These are phyloP conservation scores for Podospora pseudoanserina DNA, from an alignment of 495 filamentous ascomycete species.

Conservation along the genomic window DNA sequence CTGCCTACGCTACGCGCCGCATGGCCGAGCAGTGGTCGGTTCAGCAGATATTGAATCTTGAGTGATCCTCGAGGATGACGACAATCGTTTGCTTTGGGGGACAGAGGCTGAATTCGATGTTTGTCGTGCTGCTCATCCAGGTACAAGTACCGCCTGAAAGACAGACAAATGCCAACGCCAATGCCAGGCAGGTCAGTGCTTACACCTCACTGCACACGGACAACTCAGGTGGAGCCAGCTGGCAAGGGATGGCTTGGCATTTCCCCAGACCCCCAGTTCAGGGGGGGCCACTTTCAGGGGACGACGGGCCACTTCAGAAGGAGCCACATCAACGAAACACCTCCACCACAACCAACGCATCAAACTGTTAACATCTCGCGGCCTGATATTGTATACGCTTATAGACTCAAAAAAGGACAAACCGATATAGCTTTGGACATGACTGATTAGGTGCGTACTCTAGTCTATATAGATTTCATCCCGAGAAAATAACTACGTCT, in stretches of 20 bases:
- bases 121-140: slow-evolving; percentile 12
- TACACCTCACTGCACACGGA: background rate
- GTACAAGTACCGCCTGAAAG: slow-evolving; percentile 5
- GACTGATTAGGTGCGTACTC: background rate
- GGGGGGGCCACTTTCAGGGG: background rate
- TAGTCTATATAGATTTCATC: background rate
- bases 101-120: slow-evolving; percentile 14
- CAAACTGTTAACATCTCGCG: background rate
- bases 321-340: background rate
- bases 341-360: background rate
- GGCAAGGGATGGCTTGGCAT: slow-evolving; percentile 13
- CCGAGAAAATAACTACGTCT: background rate
- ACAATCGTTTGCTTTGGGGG: slow-evolving; percentile 4
- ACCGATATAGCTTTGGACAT: background rate
- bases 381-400: background rate
- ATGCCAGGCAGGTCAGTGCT: slow-evolving; percentile 10
- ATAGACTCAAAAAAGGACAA: background rate
- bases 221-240: slow-evolving; percentile 21
- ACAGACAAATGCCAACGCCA: background rate
- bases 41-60: background rate
- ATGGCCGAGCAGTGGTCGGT: background rate
- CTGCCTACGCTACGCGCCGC: background rate
- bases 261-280: slow-evolving; percentile 1
- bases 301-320: background rate
- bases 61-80: background rate